Conservation (phyloP, 2,329 filamentous ascomycete genomes). For the Pyricularia grisea region DNA sequence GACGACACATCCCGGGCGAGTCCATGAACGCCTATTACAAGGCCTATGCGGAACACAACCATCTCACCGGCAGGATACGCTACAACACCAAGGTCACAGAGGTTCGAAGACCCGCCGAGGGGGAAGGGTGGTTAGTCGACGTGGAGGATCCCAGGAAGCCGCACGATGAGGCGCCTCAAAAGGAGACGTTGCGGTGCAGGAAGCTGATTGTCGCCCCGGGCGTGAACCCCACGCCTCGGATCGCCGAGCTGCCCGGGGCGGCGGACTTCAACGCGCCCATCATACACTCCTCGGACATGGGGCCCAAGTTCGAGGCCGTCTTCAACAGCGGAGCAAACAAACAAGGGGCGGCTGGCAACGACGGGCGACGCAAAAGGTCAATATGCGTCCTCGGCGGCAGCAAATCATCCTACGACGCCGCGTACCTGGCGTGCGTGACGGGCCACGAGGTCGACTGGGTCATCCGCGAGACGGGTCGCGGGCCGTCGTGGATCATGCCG, state of each 20-base stretch:
- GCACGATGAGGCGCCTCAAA: background rate
- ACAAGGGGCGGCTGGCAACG: background rate
- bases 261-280: conserved; percentile 40
- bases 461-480: conserved; percentile 47
- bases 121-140: conserved; percentile 22
- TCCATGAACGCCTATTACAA: conserved; percentile 48
- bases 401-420: conserved; percentile 56
- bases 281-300: conserved; percentile 49
- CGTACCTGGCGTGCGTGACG: conserved; percentile 44
- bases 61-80: conserved; percentile 35
- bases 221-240: conserved; percentile 44
- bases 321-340: conserved; percentile 14
- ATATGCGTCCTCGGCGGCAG: conserved; percentile 48
- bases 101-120: conserved; percentile 27
- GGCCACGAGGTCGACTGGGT: conserved; percentile 48
- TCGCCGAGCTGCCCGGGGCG: conserved; percentile 40
- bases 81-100: conserved; percentile 40
- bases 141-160: conserved; percentile 1
- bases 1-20: conserved; percentile 49
- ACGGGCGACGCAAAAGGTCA: conserved; percentile 16
- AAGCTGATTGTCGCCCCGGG: conserved; percentile 56
- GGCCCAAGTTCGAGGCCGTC: conserved; percentile 18
- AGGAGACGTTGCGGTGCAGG: conserved; percentile 16
- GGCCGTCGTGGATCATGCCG: conserved; percentile 40
- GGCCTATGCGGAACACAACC: conserved; percentile 43